Percentiles rank a stretch among this genome's conserved stretches.
phyloP scores from a whole-genome alignment of 2,329 filamentous ascomycete genomes.

The Phialocephala subalpina region DNA sequence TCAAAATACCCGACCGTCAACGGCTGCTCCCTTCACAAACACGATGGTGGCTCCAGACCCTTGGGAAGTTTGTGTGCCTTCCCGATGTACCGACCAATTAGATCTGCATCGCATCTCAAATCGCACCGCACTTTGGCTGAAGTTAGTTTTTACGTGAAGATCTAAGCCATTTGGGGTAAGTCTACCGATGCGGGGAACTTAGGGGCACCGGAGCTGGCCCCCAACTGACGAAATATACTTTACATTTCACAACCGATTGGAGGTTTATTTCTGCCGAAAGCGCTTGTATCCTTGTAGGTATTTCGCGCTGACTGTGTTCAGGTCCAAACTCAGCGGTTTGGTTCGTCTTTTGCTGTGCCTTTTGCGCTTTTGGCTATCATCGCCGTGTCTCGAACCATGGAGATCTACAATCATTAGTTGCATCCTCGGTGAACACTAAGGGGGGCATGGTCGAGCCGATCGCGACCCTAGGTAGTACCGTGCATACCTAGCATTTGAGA shows the following conservation, averaged over 20 bases:
- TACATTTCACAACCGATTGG: too few relatives aligned
- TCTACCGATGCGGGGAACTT: too few relatives aligned
- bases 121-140: too few relatives aligned
- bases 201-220: too few relatives aligned
- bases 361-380: too few relatives aligned
- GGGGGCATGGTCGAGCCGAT: background rate
- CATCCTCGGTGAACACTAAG: background rate
- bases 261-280: background rate
- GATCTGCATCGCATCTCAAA: too few relatives aligned
- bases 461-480: too few relatives aligned
- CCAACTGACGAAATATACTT: too few relatives aligned
- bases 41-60: background rate
- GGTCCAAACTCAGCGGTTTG: background rate
- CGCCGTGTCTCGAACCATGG: too few relatives aligned
- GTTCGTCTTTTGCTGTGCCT: background rate
- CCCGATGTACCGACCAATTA: background rate
- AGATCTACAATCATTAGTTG: background rate
- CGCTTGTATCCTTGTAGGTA: background rate
- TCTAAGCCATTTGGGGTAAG: too few relatives aligned
- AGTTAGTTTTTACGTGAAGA: too few relatives aligned
- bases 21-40: background rate
- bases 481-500: background rate
- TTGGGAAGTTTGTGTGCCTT: background rate
- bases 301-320: background rate
- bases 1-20: background rate